Evolutionary conservation across 805 yeast genomes (phyloP).

Genomic region (Saccharomycopsis lassenensis): DNA sequence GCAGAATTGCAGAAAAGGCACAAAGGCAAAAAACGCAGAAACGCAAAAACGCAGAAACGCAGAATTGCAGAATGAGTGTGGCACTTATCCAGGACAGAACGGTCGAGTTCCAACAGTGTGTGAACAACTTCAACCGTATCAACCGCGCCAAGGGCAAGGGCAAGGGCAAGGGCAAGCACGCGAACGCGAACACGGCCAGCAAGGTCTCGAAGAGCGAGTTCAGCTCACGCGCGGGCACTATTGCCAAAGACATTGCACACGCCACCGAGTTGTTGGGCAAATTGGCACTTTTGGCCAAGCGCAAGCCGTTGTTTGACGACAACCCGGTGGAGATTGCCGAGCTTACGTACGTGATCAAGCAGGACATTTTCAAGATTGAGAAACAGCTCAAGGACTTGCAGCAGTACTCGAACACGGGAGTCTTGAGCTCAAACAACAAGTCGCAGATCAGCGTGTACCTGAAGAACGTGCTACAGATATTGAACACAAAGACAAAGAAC

Average conservation of each 20-base stretch:
- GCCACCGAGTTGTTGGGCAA: slow-evolving; percentile 74
- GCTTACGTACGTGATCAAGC: slow-evolving; percentile 70
- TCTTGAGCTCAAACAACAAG: slow-evolving; percentile 23
- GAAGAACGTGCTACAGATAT: slow-evolving; percentile 73
- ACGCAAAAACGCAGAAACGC: too few species aligned
- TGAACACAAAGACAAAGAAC: slow-evolving; percentile 84
- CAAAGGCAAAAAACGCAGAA: too few species aligned
- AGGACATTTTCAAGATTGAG: slow-evolving; percentile 76
- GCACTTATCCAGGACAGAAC: slow-evolving; percentile 79
- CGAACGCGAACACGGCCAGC: slow-evolving; percentile 23
- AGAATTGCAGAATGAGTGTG: neutral
- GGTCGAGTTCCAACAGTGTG: slow-evolving; percentile 87
- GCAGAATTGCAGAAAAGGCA: too few species aligned
- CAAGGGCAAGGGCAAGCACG: slow-evolving; percentile 18
- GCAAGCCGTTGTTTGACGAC: slow-evolving; percentile 88
- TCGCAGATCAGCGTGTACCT: slow-evolving; percentile 65
- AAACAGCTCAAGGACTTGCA: slow-evolving; percentile 55
- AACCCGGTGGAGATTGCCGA: slow-evolving; percentile 90
- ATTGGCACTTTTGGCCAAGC: slow-evolving; percentile 72
- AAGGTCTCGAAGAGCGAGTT: slow-evolving; percentile 47
- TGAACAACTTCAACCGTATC: slow-evolving; percentile 57
- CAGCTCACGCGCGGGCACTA: slow-evolving; percentile 58
- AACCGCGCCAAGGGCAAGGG: slow-evolving; percentile 28
- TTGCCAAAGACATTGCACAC: slow-evolving; percentile 82
- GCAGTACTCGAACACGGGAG: slow-evolving; percentile 33